phyloP scores from a whole-genome alignment of 257 asterid species.

The Solanum arcanum region DNA sequence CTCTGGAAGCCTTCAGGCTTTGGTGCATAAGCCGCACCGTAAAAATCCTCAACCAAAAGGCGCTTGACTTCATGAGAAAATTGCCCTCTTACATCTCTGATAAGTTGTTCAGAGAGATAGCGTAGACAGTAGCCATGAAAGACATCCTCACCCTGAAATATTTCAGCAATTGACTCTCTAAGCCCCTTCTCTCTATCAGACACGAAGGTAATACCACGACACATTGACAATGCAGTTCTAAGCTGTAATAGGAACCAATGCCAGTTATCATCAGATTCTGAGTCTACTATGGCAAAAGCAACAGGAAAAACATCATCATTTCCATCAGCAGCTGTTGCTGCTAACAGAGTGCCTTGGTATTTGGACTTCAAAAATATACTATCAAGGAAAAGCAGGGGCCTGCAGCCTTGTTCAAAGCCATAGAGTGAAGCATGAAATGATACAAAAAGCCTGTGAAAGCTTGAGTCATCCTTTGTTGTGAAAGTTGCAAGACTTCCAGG shows the following conservation, averaged over 20 bases:
- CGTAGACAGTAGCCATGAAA: slow-evolving; percentile 74
- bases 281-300: slow-evolving; percentile 90
- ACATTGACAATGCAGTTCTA: slow-evolving; percentile 48
- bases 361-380: slow-evolving; percentile 74
- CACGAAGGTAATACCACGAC: slow-evolving; percentile 61
- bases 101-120: slow-evolving; percentile 71
- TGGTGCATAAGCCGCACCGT: slow-evolving; percentile 56
- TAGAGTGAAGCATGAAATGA: slow-evolving; percentile 77
- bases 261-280: slow-evolving; percentile 88
- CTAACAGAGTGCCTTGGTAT: slow-evolving; percentile 85
- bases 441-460: slow-evolving; percentile 90
- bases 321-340: slow-evolving; percentile 95
- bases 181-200: slow-evolving; percentile 89
- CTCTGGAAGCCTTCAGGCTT: slow-evolving; percentile 62
- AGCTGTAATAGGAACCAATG: slow-evolving; percentile 84
- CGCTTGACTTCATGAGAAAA: slow-evolving; percentile 86
- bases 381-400: slow-evolving; percentile 89
- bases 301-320: slow-evolving; percentile 75
- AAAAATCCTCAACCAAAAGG: slow-evolving; percentile 69
- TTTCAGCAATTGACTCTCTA: slow-evolving; percentile 55
- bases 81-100: slow-evolving; percentile 71
- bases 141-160: slow-evolving; percentile 62
- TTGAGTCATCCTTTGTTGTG: slow-evolving; percentile 85
- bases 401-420: slow-evolving; percentile 88
- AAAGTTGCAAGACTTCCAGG: slow-evolving; percentile 94